Base-by-base conservation (phyloP, 2,329 filamentous ascomycete species). In the Ophiostoma piceae region DNA sequence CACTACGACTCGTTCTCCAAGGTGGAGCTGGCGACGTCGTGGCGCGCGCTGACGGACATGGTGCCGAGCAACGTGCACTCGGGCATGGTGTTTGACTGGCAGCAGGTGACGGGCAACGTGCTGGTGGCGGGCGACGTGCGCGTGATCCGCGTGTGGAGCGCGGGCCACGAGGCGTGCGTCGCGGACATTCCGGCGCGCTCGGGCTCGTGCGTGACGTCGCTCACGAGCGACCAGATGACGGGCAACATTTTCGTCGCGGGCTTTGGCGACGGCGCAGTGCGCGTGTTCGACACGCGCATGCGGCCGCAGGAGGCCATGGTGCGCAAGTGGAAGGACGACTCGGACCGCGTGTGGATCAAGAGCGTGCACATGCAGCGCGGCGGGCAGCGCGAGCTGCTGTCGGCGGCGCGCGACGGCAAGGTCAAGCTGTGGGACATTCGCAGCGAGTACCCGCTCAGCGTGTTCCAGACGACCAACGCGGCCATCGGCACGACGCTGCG, bases 71-170 rank as follows among this genome's bases (percentile, higher is more conserved):
- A 94, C 76, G 90, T 94, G 76, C 96, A 97, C 78, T 94, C 94
- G 1, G 95, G 95, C 29, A 90, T 99, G 80, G 94, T 98, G 35
- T 96, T 98, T 77, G 94, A 99, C 78, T 99, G 95, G 95, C 94
- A 98, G 78, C 95, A 99, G 80, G 94, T 96, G n/a, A 92, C 92
- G 74, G 95, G 95, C 8, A 92, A 92, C 72, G 90, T 96, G 8
- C 85, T 99, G n/a, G 95, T 98, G 41, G 95, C 95, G 12, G 95
- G 95, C 64, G 95, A 99, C 77, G 92, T 97, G 69, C 92, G 95
- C 71, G 92, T 97, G 43, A 97, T 99, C 75, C 87, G 94, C 47
- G 92, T 98, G 43, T 99, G 95, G 95, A 95, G 96, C 77, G 94
- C 94, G 19, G 92, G 92, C 8, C 91, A 92, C 62, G 95, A 99